These are phyloP conservation scores for Dioscorea zingiberensis DNA, from an alignment of 106 monocot genomes.

Conservation along the genomic window DNA sequence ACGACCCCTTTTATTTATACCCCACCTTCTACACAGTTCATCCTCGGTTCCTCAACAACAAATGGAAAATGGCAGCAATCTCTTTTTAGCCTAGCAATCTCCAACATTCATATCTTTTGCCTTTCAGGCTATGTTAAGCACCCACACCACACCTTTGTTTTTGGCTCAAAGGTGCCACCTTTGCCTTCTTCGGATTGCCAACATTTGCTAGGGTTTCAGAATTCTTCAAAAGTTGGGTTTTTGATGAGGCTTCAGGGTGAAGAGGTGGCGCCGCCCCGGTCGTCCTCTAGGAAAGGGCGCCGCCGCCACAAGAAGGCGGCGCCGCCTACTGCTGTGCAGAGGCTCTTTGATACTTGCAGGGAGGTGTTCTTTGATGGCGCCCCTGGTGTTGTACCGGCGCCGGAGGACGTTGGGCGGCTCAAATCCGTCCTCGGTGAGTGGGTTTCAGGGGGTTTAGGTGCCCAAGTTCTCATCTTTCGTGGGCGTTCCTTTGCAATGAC, in stretches of 20 bases:
- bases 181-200: neutral
- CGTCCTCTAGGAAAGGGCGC: constrained; percentile 31
- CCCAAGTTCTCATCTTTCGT: neutral
- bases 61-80: neutral
- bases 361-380: constrained; percentile 56
- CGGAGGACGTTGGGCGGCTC: constrained; percentile 36
- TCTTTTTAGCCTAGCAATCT: neutral
- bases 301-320: constrained; percentile 19
- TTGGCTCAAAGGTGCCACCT: neutral
- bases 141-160: neutral
- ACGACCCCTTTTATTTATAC: neutral
- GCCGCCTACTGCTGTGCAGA: constrained; percentile 40
- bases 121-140: neutral
- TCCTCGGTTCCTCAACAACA: neutral
- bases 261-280: neutral
- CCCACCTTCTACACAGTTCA: neutral
- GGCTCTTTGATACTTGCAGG: constrained; percentile 58
- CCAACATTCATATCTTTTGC: neutral
- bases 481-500: neutral
- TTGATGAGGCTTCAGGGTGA: neutral
- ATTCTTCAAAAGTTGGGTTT: neutral
- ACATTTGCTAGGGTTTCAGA: neutral
- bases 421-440: constrained; percentile 52
- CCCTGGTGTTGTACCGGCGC: constrained; percentile 50
- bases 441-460: neutral